These are phyloP conservation scores for Xerocomellus intermedius DNA, from an alignment of 768 basidiomycete species.

Conservation along the genomic window DNA sequence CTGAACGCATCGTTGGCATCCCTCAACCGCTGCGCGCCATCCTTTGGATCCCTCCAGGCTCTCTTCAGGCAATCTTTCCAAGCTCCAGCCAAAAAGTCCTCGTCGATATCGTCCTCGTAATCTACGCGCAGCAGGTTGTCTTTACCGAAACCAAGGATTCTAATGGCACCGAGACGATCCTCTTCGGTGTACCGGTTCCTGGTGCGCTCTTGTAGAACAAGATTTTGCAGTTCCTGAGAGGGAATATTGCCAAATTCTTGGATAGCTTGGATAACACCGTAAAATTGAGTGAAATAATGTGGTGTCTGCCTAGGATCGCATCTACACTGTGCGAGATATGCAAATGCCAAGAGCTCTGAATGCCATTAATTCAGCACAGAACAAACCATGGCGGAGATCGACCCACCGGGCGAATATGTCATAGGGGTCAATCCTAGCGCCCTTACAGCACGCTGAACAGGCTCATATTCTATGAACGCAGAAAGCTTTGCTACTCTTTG, in stretches of 20 bases:
- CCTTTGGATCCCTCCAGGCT: constrained; percentile 47
- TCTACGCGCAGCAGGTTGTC: constrained; percentile 60
- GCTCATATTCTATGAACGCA: constrained; percentile 39
- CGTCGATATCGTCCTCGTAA: constrained; percentile 67
- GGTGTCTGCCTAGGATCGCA: constrained; percentile 70
- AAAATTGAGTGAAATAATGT: constrained; percentile 61
- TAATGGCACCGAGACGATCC: constrained; percentile 50
- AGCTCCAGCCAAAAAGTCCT: constrained; percentile 67
- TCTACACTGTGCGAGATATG: constrained; percentile 76
- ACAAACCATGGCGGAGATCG: neutral
- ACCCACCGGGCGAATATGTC: constrained; percentile 63
- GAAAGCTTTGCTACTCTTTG: constrained; percentile 50
- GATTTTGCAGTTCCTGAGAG: constrained; percentile 49
- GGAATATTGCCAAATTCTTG: constrained; percentile 47
- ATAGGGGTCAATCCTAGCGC: constrained; percentile 64
- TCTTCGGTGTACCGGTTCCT: constrained; percentile 61
- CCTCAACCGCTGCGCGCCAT: constrained; percentile 47
- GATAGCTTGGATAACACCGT: constrained; percentile 49
- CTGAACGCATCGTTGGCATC: constrained; percentile 67
- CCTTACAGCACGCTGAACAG: constrained; percentile 41
- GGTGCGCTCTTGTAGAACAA: constrained; percentile 59
- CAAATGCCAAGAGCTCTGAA: constrained; percentile 72
- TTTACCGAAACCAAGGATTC: constrained; percentile 63
- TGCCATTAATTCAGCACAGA: constrained; percentile 2
- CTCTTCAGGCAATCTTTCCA: constrained; percentile 60